These are phyloP conservation scores for Nothophaeocryptopus gaeumannii DNA, from an alignment of 2,329 filamentous ascomycete species.

Conservation along the genomic window DNA sequence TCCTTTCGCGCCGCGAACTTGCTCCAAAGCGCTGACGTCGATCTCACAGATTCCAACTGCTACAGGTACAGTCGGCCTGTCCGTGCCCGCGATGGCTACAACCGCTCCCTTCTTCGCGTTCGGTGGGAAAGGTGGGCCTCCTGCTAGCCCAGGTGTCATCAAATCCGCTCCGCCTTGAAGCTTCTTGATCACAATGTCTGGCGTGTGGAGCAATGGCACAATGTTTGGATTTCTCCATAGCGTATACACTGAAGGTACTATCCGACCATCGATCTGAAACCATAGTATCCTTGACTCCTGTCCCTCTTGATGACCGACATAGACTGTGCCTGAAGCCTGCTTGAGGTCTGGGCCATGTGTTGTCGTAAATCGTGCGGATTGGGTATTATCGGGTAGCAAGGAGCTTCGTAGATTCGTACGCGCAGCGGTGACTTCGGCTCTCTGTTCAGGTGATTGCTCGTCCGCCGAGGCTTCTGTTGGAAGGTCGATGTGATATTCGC, in stretches of 20 bases:
- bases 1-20: slow-evolving; percentile 60
- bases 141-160: slow-evolving; percentile 65
- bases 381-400: slow-evolving; percentile 61
- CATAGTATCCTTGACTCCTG: slow-evolving; percentile 61
- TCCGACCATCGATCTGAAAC: slow-evolving; percentile 59
- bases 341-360: slow-evolving; percentile 61
- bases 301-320: slow-evolving; percentile 58
- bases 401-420: slow-evolving; percentile 56
- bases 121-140: slow-evolving; percentile 61
- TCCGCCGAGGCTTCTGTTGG: slow-evolving; percentile 18
- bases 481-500: slow-evolving; percentile 53
- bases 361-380: slow-evolving; percentile 63
- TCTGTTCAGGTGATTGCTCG: slow-evolving; percentile 42
- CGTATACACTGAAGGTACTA: slow-evolving; percentile 60
- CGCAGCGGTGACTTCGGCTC: slow-evolving; percentile 42
- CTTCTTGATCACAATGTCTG: slow-evolving; percentile 60
- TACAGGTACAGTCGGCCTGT: slow-evolving; percentile 59
- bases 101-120: slow-evolving; percentile 59
- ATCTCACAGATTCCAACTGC: slow-evolving; percentile 65
- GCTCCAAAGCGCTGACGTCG: slow-evolving; percentile 55
- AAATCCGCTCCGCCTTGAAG: slow-evolving; percentile 63
- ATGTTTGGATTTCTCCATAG: slow-evolving; percentile 63
- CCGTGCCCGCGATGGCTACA: slow-evolving; percentile 61
- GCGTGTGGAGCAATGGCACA: slow-evolving; percentile 63
- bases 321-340: slow-evolving; percentile 62